phyloP scores from a whole-genome alignment of 106 monocot species.

The Acanthochlamys bracteata region DNA sequence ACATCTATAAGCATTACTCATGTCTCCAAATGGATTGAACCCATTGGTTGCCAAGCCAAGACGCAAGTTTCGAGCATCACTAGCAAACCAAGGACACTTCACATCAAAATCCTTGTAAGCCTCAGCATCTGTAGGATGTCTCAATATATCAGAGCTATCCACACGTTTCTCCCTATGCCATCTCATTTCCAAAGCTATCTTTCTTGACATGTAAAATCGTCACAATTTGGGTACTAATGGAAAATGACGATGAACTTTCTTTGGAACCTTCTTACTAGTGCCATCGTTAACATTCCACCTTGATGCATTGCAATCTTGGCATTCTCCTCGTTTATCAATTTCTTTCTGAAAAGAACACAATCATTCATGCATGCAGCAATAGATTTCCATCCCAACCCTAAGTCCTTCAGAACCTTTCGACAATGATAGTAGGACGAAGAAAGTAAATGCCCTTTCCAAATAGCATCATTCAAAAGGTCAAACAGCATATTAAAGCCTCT shows the following conservation, averaged over 20 bases:
- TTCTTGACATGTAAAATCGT: slow-evolving; percentile 1
- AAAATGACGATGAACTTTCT: slow-evolving; percentile 1
- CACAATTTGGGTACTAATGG: slow-evolving; percentile 9
- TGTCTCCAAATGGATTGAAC: slow-evolving; percentile 12
- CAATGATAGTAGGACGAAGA: no score
- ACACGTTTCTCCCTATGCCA: slow-evolving; percentile 9
- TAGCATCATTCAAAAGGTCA: no score
- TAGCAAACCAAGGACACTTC: neutral
- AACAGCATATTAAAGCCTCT: no score
- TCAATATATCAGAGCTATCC: neutral
- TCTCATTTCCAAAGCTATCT: neutral
- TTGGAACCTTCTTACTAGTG: neutral
- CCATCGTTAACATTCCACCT: neutral
- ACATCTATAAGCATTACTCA: slow-evolving; percentile 8
- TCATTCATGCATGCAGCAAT: no score
- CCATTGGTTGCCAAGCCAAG: slow-evolving; percentile 14
- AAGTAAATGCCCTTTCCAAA: no score
- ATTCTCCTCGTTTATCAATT: no score
- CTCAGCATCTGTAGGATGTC: slow-evolving; percentile 15
- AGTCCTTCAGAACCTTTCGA: no score
- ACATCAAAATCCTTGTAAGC: no score
- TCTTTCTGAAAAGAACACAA: no score
- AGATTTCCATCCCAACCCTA: no score
- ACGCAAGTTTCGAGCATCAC: slow-evolving; percentile 7
- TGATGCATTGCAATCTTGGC: no score